Conservation (phyloP, 2,329 filamentous ascomycete genomes). For the Fusarium verrucosum region DNA sequence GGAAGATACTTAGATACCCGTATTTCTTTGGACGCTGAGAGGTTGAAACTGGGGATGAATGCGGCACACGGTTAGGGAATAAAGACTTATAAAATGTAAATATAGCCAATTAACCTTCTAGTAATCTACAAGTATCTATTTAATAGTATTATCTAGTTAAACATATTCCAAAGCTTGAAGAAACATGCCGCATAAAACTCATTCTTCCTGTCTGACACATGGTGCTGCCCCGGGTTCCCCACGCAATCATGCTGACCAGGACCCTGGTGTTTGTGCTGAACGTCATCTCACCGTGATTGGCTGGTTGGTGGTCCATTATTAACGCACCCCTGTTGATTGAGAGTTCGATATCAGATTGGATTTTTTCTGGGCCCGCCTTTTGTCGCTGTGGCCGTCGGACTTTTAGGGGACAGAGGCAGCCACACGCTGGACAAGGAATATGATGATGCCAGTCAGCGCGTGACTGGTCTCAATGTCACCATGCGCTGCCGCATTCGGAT, state of each 20-base stretch:
- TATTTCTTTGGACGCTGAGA: not conserved
- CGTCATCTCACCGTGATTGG: constrained; percentile 51
- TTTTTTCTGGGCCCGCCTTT: constrained; percentile 39
- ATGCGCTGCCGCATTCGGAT: constrained; percentile 33
- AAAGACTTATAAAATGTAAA: too few species aligned
- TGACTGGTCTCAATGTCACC: constrained; percentile 41
- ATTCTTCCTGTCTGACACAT: not conserved
- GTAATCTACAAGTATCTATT: too few species aligned
- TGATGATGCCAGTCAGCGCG: constrained; percentile 40
- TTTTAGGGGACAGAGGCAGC: constrained; percentile 38
- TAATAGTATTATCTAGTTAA: too few species aligned
- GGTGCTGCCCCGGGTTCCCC: constrained; percentile 39
- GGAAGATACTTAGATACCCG: constrained; percentile 38
- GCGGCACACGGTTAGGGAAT: too few species aligned
- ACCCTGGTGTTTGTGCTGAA: constrained; percentile 45
- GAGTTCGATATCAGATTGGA: constrained; percentile 50
- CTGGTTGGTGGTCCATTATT: constrained; percentile 40
- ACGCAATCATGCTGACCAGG: constrained; percentile 40
- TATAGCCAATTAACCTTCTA: too few species aligned
- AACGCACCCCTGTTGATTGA: constrained; percentile 46
- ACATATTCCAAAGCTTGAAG: too few species aligned
- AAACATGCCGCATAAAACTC: too few species aligned
- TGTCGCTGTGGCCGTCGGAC: constrained; percentile 27
- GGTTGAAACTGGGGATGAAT: too few species aligned
- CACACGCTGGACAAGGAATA: constrained; percentile 34